A percentile compares a stretch with the other conserved stretches of the same genome.
Conservation (phyloP, 2,329 filamentous ascomycete species). For the Penicillium sp. region DNA sequence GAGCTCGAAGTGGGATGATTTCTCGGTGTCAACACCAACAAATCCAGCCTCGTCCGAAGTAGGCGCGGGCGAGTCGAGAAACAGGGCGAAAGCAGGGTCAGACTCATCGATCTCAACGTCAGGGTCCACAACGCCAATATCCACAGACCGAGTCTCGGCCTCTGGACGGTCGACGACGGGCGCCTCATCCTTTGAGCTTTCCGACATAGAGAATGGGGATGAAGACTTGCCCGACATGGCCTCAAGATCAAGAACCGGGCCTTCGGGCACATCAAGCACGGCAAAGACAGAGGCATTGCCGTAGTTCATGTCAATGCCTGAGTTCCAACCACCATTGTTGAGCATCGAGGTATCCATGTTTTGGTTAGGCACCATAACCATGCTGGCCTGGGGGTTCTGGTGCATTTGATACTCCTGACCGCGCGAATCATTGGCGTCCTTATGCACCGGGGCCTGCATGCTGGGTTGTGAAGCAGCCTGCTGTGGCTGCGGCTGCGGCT, state of each 20-base stretch:
- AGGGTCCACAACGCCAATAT: slow-evolving; percentile 22
- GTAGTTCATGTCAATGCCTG: slow-evolving; percentile 43
- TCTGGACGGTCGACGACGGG: slow-evolving; percentile 43
- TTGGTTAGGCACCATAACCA: slow-evolving; percentile 79
- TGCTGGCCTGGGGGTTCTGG: slow-evolving; percentile 60
- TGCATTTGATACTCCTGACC: slow-evolving; percentile 53
- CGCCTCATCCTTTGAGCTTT: slow-evolving; percentile 47
- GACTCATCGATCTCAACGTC: slow-evolving; percentile 53
- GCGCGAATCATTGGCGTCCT: slow-evolving; percentile 60
- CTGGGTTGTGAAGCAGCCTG: slow-evolving; percentile 37
- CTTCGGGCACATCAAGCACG: slow-evolving; percentile 62
- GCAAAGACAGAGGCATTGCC: slow-evolving; percentile 53
- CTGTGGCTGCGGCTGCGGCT: slow-evolving; percentile 35
- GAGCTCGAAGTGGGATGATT: slow-evolving; percentile 60
- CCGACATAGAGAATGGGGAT: slow-evolving; percentile 41
- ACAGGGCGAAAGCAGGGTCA: slow-evolving; percentile 44
- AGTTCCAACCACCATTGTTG: slow-evolving; percentile 41
- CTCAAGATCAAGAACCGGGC: slow-evolving; percentile 56
- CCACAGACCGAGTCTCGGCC: slow-evolving; percentile 13
- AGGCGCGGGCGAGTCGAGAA: slow-evolving; percentile 47
- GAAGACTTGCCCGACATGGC: slow-evolving; percentile 66
- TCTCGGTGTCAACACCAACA: slow-evolving; percentile 56
- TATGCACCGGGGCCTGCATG: slow-evolving; percentile 50
- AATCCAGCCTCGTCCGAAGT: slow-evolving; percentile 33
- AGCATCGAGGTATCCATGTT: slow-evolving; percentile 68